Base-by-base conservation (phyloP, 257 asterid genomes). In the Ophiorrhiza pumila region DNA sequence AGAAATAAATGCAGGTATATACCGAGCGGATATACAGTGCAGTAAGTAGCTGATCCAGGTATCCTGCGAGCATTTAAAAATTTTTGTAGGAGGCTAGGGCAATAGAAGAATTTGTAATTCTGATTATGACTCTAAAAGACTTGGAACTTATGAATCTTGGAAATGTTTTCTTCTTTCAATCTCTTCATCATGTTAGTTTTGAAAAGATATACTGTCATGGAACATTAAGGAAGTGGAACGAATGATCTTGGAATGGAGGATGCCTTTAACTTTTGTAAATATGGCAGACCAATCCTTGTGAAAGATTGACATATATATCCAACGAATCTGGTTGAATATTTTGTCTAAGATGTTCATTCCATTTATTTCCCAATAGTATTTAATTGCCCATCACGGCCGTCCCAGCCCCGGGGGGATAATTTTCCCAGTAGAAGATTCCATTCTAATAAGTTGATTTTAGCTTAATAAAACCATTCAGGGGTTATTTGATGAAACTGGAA, bases 261-360 rank as follows among this genome's bases (percentile, higher is more conserved):
- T 67, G 60, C 46, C 57, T 5, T 32, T 22, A 68, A 69, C 23
- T 27, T 69, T 60, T 5, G 15, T 25, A 57, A n/a, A 49, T 39
- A 50, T 69, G 77, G 73, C 73, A 65, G 73, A 71, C 64, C 73
- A 71, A 39, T 25, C 71, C 41, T 65, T n/a, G 53, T 72, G 41
- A 39, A 71, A 14, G 46, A 76, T 71, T 64, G 47, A 27, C 58
- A 17, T 32, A 2, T 76, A 17, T 32, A 2, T 76, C 56, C 64
- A 59, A 14, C 34, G 29, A 43, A 39, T 39, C 7, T 52, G 8
- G 74, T 67, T 70, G 39, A 70, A 49, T 35, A 31, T 29, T 32
- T 45, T 34, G 49, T 32, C 62, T 49, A 49, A 22, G n/a, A 56
- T 5, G 39, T 32, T 47, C 60, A 47, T 13, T 2, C 32, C 31